Conservation (phyloP, 2,329 filamentous ascomycete species). For the Pestalotiopsis sp. region DNA sequence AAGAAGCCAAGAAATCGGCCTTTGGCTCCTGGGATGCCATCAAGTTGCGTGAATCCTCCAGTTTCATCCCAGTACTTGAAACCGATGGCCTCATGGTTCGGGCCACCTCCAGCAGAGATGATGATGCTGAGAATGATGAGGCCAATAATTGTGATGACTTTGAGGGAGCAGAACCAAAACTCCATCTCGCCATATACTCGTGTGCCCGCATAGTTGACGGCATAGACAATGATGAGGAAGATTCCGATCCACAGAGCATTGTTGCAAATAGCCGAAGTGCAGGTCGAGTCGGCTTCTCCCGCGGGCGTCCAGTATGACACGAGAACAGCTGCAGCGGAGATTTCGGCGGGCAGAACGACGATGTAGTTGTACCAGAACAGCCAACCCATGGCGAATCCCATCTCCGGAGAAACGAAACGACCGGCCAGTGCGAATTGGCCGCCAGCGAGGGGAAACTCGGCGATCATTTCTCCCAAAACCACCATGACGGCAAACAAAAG, state of each 20-base stretch:
- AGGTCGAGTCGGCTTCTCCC: conserved; percentile 10
- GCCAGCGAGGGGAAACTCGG: conserved; percentile 18
- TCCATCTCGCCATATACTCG: conserved; percentile 9
- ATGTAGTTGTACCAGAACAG: conserved; percentile 19
- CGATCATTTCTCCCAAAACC: conserved; percentile 15
- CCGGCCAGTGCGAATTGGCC: conserved; percentile 19
- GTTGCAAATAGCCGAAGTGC: conserved; percentile 17
- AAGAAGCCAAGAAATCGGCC: not conserved
- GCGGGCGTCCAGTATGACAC: conserved; percentile 18
- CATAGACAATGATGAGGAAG: conserved; percentile 6
- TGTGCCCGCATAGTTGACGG: conserved; percentile 3
- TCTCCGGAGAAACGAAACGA: conserved; percentile 17
- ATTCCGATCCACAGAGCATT: conserved; percentile 18
- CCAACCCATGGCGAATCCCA: conserved; percentile 19
- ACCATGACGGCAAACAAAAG: conserved; percentile 17
- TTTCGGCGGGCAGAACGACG: conserved; percentile 17
- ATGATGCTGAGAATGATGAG: conserved; percentile 9
- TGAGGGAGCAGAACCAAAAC: conserved; percentile 5
- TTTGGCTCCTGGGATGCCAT: not conserved
- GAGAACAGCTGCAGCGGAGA: conserved; percentile 18
- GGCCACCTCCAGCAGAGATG: conserved; percentile 3
- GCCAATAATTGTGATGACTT: conserved; percentile 6
- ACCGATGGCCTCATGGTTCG: conserved; percentile 4
- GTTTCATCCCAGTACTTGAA: conserved; percentile 5
- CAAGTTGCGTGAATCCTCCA: not conserved